Percentiles rank a stretch among this genome's conserved stretches.
These are phyloP conservation scores for Cylindrotheca fusiformis DNA, from an alignment of 108 stramenopile species.

Conservation along the genomic window DNA sequence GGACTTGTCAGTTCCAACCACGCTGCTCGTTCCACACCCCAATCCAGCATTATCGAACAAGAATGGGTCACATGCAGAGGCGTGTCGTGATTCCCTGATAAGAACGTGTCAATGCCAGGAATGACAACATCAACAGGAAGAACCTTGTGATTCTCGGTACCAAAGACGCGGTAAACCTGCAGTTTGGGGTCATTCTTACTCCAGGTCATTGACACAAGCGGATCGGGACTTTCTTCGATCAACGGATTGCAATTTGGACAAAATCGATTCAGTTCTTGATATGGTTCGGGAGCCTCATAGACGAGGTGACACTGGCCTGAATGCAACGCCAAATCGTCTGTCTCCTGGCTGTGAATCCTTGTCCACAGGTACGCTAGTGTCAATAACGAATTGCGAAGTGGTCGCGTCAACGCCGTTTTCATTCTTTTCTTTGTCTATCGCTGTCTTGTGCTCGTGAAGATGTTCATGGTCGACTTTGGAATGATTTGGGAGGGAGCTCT, in stretches of 20 bases:
- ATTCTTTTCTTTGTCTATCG: no score
- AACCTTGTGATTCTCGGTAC: constrained; percentile 1
- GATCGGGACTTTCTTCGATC: constrained; percentile 28
- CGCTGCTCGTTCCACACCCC: constrained; percentile 41
- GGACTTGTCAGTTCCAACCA: constrained; percentile 37
- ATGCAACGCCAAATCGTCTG: no score
- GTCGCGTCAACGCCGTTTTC: no score
- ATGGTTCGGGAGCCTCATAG: constrained; percentile 39
- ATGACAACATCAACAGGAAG: not conserved
- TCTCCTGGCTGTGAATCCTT: no score
- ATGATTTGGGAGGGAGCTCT: no score
- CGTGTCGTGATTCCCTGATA: not conserved
- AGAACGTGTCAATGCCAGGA: not conserved
- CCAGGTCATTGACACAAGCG: constrained; percentile 37
- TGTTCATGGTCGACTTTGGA: no score
- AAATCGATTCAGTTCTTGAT: constrained; percentile 12
- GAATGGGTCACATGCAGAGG: constrained; percentile 5
- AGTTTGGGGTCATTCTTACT: constrained; percentile 14
- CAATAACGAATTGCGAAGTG: no score
- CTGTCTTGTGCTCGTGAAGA: no score
- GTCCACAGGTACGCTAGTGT: no score
- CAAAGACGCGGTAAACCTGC: constrained; percentile 29
- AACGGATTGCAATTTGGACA: constrained; percentile 15
- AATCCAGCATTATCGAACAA: constrained; percentile 30
- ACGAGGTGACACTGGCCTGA: no score